Evolutionary conservation across 257 asterid genomes (phyloP).

Genomic region (Anisodus tanguticus): DNA sequence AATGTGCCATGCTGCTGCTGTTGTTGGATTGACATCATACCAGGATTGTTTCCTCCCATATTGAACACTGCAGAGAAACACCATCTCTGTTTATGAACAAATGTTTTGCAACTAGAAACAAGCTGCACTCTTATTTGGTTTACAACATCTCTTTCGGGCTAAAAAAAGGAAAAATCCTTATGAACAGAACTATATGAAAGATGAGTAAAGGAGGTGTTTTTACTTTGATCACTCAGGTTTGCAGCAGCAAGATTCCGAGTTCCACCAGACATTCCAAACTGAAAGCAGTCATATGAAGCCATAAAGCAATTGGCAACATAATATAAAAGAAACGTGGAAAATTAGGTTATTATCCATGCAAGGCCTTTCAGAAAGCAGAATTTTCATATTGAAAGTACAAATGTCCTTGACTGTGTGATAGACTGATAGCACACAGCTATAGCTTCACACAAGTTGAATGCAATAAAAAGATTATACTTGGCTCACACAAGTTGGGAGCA

Average conservation of each 20-base stretch:
- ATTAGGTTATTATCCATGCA: background rate
- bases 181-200: background rate
- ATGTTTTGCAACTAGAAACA: background rate
- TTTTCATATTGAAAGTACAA: background rate
- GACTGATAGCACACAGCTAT: background rate
- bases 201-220: slow-evolving; percentile 28
- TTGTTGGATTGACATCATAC: slow-evolving; percentile 80
- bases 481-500: background rate
- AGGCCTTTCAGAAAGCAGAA: background rate
- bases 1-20: slow-evolving; percentile 73
- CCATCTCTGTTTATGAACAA: slow-evolving; percentile 2
- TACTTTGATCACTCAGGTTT: slow-evolving; percentile 85
- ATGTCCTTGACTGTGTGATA: slow-evolving; percentile 2
- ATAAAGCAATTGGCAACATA: slow-evolving; percentile 20
- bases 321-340: background rate
- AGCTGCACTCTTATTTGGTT: background rate
- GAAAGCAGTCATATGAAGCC: slow-evolving; percentile 42
- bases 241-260: slow-evolving; percentile 74
- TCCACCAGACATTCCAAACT: slow-evolving; percentile 78
- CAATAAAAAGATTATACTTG: background rate
- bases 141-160: background rate
- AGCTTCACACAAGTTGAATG: background rate
- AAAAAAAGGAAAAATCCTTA: background rate
- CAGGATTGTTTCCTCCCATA: slow-evolving; percentile 74
- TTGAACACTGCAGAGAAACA: slow-evolving; percentile 59